Percentiles rank a stretch among this genome's conserved stretches.
These are phyloP conservation scores for Ajuga chamaepitys DNA, from an alignment of 257 asterid species.

Conservation along the genomic window DNA sequence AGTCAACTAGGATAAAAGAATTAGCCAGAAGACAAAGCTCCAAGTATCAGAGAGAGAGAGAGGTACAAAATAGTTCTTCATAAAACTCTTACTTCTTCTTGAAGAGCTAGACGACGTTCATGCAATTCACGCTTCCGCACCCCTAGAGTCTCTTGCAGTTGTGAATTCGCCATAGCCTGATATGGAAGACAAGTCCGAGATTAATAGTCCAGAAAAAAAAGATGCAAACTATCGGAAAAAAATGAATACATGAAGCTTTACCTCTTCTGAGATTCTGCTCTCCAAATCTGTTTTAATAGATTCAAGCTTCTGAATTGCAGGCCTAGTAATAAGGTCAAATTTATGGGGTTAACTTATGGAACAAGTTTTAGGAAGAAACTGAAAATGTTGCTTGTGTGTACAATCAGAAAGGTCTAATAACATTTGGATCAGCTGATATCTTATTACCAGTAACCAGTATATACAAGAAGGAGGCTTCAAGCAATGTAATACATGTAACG, in stretches of 20 bases:
- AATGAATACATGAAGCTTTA: constrained; percentile 18
- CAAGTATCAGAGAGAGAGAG: not conserved
- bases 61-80: not conserved
- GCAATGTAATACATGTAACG: no score
- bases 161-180: constrained; percentile 52
- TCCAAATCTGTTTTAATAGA: constrained; percentile 52
- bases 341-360: constrained; percentile 2
- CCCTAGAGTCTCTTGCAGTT: constrained; percentile 54
- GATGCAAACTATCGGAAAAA: constrained; percentile 3
- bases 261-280: constrained; percentile 61
- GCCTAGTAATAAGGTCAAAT: constrained; percentile 37
- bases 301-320: constrained; percentile 61
- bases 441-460: no score
- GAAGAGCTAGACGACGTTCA: constrained; percentile 73
- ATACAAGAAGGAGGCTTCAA: no score
- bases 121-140: constrained; percentile 58
- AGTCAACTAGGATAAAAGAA: not conserved
- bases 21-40: not conserved
- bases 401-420: no score
- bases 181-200: constrained; percentile 13
- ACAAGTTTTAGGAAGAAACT: constrained; percentile 3
- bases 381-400: not conserved
- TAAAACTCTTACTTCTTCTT: constrained; percentile 63
- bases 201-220: constrained; percentile 1
- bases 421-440: no score